These are phyloP conservation scores for Pseudocercospora ulei DNA, from an alignment of 2,329 filamentous ascomycete genomes.

Conservation along the genomic window DNA sequence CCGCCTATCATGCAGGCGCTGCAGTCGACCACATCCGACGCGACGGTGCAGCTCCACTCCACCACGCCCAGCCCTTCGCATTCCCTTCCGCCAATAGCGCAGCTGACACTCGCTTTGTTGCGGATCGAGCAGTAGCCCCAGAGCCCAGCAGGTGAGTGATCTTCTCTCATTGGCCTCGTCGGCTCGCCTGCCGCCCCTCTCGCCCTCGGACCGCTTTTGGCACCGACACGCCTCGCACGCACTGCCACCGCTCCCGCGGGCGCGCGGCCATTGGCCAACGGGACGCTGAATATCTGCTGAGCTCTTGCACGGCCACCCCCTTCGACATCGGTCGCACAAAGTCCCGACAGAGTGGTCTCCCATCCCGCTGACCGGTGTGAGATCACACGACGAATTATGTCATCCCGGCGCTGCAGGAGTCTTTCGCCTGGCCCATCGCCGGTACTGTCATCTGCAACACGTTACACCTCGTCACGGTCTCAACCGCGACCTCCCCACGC, in stretches of 20 bases:
- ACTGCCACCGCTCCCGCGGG: too few relatives aligned
- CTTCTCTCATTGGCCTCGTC: conserved; percentile 28
- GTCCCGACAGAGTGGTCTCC: conserved; percentile 20
- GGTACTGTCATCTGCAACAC: conserved; percentile 21
- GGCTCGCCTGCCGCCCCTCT: conserved; percentile 14
- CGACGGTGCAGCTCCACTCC: conserved; percentile 43
- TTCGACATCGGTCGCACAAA: conserved; percentile 15
- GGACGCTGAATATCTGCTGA: conserved; percentile 12
- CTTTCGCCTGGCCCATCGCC: conserved; percentile 12
- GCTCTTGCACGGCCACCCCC: conserved; percentile 19
- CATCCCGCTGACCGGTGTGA: conserved; percentile 20
- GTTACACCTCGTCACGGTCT: conserved; percentile 23
- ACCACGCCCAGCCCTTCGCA: conserved; percentile 39
- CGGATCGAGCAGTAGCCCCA: conserved; percentile 44
- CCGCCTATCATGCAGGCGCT: conserved; percentile 35
- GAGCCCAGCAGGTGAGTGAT: conserved; percentile 47
- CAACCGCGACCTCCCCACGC: conserved; percentile 5
- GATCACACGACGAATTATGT: conserved; percentile 26
- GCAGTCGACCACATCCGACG: conserved; percentile 45
- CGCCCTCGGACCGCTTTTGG: conserved; percentile 13
- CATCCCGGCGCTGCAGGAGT: conserved; percentile 18
- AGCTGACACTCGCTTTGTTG: conserved; percentile 41
- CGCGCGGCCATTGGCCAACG: conserved; percentile 19
- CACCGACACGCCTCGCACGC: conserved; percentile 17
- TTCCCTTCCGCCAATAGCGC: conserved; percentile 41